Evolutionary conservation across 345 rosid genomes (phyloP).

Genomic region (Nasturtium officinale): DNA sequence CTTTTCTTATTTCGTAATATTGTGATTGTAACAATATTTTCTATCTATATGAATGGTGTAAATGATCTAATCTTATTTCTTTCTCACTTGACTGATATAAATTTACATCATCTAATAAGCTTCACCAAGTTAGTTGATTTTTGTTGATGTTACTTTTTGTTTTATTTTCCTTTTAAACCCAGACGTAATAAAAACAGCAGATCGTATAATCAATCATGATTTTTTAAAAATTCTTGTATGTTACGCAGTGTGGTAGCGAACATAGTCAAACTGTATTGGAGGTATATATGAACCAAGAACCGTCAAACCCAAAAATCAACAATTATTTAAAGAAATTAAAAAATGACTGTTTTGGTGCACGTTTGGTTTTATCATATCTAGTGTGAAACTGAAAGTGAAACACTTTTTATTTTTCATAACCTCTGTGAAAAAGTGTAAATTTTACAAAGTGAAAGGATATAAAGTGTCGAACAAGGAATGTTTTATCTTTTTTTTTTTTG

Average conservation of each 20-base stretch:
- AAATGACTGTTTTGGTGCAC: constrained; percentile 11
- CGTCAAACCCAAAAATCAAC: background rate
- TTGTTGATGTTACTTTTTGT: background rate
- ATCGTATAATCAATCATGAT: background rate
- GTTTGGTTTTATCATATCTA: background rate
- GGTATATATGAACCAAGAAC: constrained; percentile 1
- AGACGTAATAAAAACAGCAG: background rate
- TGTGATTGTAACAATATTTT: background rate
- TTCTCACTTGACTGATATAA: background rate
- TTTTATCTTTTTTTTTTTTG: background rate
- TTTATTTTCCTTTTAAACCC: background rate
- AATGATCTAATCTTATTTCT: background rate
- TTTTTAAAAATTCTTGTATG: background rate
- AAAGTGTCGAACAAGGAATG: constrained; percentile 33
- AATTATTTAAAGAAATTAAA: background rate
- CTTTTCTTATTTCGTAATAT: constrained; percentile 5
- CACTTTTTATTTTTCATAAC: constrained; percentile 1
- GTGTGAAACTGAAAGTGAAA: constrained; percentile 15
- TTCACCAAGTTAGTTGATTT: background rate
- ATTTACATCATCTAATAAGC: background rate
- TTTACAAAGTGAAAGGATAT: constrained; percentile 9
- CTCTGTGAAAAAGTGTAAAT: constrained; percentile 8
- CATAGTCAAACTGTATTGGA: constrained; percentile 5
- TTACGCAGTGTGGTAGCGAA: background rate
- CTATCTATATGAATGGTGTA: background rate